Percentiles rank a stretch among this genome's conserved stretches.
Conservation (phyloP, 2,329 filamentous ascomycete species). For the Hymenoscyphus scutula region DNA sequence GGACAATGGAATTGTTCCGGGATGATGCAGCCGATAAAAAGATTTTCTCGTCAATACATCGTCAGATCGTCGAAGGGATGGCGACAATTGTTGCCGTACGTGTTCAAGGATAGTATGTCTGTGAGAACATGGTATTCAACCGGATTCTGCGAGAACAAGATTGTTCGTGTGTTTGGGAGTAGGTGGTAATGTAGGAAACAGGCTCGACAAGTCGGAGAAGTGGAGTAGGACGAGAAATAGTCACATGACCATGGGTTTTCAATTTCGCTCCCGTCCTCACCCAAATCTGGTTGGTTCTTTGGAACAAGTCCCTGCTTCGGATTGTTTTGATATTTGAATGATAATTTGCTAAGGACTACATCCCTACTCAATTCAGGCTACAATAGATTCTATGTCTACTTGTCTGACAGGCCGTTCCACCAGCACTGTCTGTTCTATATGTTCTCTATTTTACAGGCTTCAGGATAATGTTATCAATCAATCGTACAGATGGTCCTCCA, state of each 20-base stretch:
- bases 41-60: slow-evolving; percentile 1
- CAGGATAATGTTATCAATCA: slow-evolving; percentile 92
- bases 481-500: slow-evolving; percentile 71
- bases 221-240: too few species aligned
- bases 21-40: slow-evolving; percentile 3
- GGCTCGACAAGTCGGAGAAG: background rate
- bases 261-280: too few species aligned
- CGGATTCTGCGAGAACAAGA: background rate
- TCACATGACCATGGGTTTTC: too few species aligned
- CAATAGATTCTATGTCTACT: background rate
- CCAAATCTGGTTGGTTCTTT: too few species aligned
- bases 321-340: too few species aligned
- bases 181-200: background rate
- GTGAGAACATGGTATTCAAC: background rate
- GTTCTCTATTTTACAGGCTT: slow-evolving; percentile 39
- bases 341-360: too few species aligned
- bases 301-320: too few species aligned
- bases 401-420: background rate
- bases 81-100: background rate
- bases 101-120: background rate
- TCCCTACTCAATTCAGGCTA: background rate
- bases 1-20: background rate
- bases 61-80: background rate
- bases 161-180: background rate
- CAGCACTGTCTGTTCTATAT: background rate